phyloP scores from a whole-genome alignment of 139 green algal genomes.

The Haematococcus lacustris region DNA sequence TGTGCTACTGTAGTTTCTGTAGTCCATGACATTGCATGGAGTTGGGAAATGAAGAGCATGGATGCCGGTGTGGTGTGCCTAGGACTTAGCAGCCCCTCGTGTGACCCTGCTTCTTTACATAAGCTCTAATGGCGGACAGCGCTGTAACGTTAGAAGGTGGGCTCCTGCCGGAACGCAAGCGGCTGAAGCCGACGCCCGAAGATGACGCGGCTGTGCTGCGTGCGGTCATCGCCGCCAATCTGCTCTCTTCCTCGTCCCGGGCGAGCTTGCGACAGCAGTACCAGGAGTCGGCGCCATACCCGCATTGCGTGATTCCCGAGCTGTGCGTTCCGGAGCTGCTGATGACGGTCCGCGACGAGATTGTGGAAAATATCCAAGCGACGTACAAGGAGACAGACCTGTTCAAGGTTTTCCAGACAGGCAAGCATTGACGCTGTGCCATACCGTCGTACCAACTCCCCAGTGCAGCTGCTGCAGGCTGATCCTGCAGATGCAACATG shows the following conservation, averaged over 20 bases:
- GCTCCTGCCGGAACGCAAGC: no score
- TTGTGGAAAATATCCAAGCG: constrained; percentile 72
- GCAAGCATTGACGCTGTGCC: constrained; percentile 12
- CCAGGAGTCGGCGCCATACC: constrained; percentile 39
- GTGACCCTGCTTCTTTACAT: no score
- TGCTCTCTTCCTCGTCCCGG: neutral
- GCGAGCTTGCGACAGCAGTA: neutral
- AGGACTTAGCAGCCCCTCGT: no score
- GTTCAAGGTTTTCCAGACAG: constrained; percentile 87
- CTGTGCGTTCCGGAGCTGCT: constrained; percentile 40
- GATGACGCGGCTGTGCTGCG: no score
- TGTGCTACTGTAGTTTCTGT: no score
- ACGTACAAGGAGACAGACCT: constrained; percentile 91
- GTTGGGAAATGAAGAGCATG: no score
- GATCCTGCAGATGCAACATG: neutral
- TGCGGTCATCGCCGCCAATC: neutral
- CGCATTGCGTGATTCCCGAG: constrained; percentile 34
- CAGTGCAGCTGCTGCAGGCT: neutral
- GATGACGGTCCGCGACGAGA: constrained; percentile 58
- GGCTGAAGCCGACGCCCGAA: no score
- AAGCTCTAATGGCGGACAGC: no score
- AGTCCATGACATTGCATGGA: no score
- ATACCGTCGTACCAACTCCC: neutral
- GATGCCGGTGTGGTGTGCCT: no score
- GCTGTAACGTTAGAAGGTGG: no score